Base-by-base conservation (phyloP, 1,284 basidiomycete genomes). In the Pterula multifida region DNA sequence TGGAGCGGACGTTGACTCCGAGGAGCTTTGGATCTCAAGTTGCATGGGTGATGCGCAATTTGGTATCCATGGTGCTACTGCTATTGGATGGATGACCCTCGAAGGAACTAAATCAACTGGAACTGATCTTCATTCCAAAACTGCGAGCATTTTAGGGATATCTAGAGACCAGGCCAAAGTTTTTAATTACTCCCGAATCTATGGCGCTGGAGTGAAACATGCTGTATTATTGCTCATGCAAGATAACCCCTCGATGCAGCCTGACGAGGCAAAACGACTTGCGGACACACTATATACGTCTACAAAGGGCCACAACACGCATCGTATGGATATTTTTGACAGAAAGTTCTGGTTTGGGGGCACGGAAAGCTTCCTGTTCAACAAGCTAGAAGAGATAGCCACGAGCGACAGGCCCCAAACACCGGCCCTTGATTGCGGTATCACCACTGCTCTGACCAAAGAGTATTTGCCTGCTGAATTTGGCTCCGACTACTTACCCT, bases 1-100 rank as follows among this genome's bases (percentile, higher is more conserved):
- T 21, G 96, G 96, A 9, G 96, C 96, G 0, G 96, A 99, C 64
- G 96, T 98, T 19, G 95, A 99, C 65, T 96, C 91, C 26, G 94
- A 99, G 67, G 96, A 99, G 66, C 73, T 99, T 22, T 99, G 96
- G 96, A 98, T 98, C 57, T 96, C 94, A 45, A 94, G 90, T 60
- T 91, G 93, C 53, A 96, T 98, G 91, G 95, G 95, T 2, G 96
- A 99, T 62, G 91, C 94, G 0, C 95, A 99, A 66, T 97, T 98
- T 63, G 96, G 95, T 4, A 67, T 97, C 52, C 95, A 99, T 58
- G 95, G 96, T 15, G 92, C 93, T 2, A 97, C 94, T 0, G 93
- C 95, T 0, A 85, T 99, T 45, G 96, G 95, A 0, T 98, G 95
- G 96, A 98, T 98, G 95, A 98, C 95, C 11, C 78, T 98, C 23